Conservation (phyloP, 2,329 filamentous ascomycete genomes). For the Thielaviopsis populi region DNA sequence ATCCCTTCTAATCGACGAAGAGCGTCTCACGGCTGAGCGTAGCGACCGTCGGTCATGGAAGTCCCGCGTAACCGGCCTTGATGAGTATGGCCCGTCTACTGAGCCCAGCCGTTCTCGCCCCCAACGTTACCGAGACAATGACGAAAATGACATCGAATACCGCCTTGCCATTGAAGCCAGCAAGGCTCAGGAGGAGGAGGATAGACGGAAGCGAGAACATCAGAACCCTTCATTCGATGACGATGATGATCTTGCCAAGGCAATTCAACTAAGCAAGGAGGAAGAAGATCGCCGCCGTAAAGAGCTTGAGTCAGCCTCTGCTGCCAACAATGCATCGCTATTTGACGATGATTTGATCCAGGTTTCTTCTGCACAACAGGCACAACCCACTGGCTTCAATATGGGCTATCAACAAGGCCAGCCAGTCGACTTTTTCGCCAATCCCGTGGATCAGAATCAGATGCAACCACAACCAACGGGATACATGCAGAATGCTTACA, state of each 20-base stretch:
- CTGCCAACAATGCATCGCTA: slow-evolving; percentile 69
- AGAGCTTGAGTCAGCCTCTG: slow-evolving; percentile 51
- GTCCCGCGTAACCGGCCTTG: slow-evolving; percentile 82
- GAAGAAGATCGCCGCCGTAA: slow-evolving; percentile 81
- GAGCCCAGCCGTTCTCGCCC: slow-evolving; percentile 28
- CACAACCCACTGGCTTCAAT: slow-evolving; percentile 79
- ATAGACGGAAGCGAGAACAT: slow-evolving; percentile 55
- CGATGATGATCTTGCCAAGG: slow-evolving; percentile 85
- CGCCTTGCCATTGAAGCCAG: slow-evolving; percentile 84
- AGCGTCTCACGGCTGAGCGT: slow-evolving; percentile 76
- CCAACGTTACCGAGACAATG: slow-evolving; percentile 37
- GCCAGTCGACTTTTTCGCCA: slow-evolving; percentile 93
- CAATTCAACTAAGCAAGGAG: slow-evolving; percentile 84
- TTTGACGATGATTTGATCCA: slow-evolving; percentile 66
- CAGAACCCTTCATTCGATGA: slow-evolving; percentile 38
- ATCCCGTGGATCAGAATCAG: slow-evolving; percentile 69
- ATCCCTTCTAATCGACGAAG: slow-evolving; percentile 80
- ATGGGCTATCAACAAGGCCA: slow-evolving; percentile 96
- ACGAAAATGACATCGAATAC: slow-evolving; percentile 85
- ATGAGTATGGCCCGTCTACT: slow-evolving; percentile 51
- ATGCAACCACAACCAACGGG: slow-evolving; percentile 68
- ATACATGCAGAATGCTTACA: slow-evolving; percentile 43
- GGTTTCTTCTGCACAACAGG: slow-evolving; percentile 36
- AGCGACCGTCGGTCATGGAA: slow-evolving; percentile 93
- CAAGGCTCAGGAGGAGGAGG: slow-evolving; percentile 88